Evolutionary conservation across 176 grass and related monocot species (phyloP), one percentile per base, ranked within the genome.

Genomic region (Musa beccarii): DNA sequence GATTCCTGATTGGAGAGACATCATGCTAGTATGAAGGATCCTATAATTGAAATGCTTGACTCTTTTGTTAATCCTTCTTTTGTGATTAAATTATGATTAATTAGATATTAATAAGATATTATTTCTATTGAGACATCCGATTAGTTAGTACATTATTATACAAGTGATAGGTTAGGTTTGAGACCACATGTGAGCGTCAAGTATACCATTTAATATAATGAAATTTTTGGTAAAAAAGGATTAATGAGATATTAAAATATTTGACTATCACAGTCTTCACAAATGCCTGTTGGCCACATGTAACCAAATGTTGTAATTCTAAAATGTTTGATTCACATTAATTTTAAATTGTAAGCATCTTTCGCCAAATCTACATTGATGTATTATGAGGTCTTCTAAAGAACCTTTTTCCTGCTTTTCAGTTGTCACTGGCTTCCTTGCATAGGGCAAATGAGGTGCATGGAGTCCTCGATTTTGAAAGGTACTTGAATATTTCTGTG

Each of bases 341-440:
- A 61, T 61, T 61, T 61, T 61, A 15, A 61, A 61, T 20, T 8
- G 19, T 61, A 61, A 6, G 14, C 57, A 61, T 66, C 22, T 26
- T 66, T 7, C 12, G 11, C 26, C 21, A 9, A 28, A 26, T 69
- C 3, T 4, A n/a, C 25, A n/a, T 19, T 70, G 43, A 34, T 15
- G 0, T 70, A 49, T 19, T 70, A n/a, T 70, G 10, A 69, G 7
- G 15, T 10, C 17, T 24, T 70, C 25, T 28, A 51, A 29, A 49
- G 2, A 70, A 51, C 17, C 19, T 54, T 57, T 26, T 74, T 83
- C 54, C 16, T 67, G 73, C 66, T 74, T 89, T 84, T 43, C 86
- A 98, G 94, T 83, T 98, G 81, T 90, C 94, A 82, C 79, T 98
- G 84, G 90, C 90, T 85, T 86, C 90, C 82, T 85, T 98, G 76